These are phyloP conservation scores for Cercospora sp. DNA, from an alignment of 2,329 filamentous ascomycete genomes.

Conservation along the genomic window DNA sequence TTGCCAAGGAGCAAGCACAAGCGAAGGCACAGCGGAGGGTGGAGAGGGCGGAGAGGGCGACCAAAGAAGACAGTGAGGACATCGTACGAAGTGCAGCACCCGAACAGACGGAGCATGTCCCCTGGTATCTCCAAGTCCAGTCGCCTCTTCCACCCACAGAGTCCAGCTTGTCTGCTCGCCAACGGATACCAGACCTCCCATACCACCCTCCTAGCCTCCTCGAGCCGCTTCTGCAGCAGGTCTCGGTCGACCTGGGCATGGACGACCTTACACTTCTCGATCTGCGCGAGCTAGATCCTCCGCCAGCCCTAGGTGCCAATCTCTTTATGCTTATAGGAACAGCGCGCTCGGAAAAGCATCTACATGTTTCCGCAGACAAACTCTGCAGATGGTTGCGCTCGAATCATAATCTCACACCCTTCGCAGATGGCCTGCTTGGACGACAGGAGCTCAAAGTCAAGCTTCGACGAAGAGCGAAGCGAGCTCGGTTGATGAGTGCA, in stretches of 20 bases:
- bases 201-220: constrained; percentile 70
- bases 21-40: not conserved
- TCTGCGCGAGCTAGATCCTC: constrained; percentile 78
- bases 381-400: constrained; percentile 81
- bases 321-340: constrained; percentile 92
- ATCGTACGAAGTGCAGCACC: not conserved
- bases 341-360: constrained; percentile 85
- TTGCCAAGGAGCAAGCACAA: not conserved
- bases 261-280: constrained; percentile 80
- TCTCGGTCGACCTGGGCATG: constrained; percentile 81
- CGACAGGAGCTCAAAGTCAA: constrained; percentile 90
- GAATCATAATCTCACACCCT: constrained; percentile 69
- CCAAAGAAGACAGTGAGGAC: not conserved
- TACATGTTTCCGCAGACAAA: constrained; percentile 88
- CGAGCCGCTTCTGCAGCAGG: constrained; percentile 69
- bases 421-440: constrained; percentile 84
- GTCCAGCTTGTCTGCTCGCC: constrained; percentile 51
- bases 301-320: constrained; percentile 81
- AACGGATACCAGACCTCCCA: constrained; percentile 65
- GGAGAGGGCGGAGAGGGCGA: not conserved
- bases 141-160: constrained; percentile 40
- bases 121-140: constrained; percentile 82
- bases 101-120: constrained; percentile 42
- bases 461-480: constrained; percentile 74
- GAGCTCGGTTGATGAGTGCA: constrained; percentile 76